These are phyloP conservation scores for Hyphopichia burtonii DNA, from an alignment of 1,139 yeast species.

Conservation along the genomic window DNA sequence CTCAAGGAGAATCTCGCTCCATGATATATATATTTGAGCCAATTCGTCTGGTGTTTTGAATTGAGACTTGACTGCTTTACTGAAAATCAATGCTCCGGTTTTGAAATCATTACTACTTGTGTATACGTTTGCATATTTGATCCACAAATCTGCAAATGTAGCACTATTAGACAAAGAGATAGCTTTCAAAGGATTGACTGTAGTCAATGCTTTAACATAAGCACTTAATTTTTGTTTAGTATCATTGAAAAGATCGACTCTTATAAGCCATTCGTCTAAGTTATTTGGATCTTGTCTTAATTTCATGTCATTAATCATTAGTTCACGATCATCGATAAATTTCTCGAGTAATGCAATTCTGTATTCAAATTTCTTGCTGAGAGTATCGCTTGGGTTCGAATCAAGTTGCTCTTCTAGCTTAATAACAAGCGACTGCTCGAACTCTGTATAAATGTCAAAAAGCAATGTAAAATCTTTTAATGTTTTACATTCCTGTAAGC, in stretches of 20 bases:
- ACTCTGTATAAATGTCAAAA: constrained; percentile 63
- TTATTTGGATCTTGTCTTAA: constrained; percentile 63
- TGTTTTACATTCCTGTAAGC: constrained; percentile 46
- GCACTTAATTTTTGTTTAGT: constrained; percentile 49
- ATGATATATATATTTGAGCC: constrained; percentile 64
- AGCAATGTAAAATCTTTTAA: constrained; percentile 63
- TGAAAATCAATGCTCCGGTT: constrained; percentile 63
- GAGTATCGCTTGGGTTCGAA: constrained; percentile 14
- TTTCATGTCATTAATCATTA: constrained; percentile 63
- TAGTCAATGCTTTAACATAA: constrained; percentile 65
- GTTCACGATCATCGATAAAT: constrained; percentile 53
- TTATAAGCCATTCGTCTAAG: constrained; percentile 66
- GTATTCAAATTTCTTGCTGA: constrained; percentile 33
- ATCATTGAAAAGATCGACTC: constrained; percentile 46
- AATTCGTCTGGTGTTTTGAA: constrained; percentile 62
- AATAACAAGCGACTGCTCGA: constrained; percentile 53
- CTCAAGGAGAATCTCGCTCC: constrained; percentile 69
- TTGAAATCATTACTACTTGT: constrained; percentile 52
- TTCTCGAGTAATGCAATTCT: constrained; percentile 54
- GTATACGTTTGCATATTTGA: constrained; percentile 64
- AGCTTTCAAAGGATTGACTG: constrained; percentile 63
- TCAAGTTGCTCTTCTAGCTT: constrained; percentile 30
- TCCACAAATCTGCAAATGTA: constrained; percentile 62
- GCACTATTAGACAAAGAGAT: constrained; percentile 21
- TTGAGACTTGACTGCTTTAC: constrained; percentile 72